Evolutionary conservation across 306 rosid genomes (phyloP), one percentile per base, ranked within the genome.

Genomic region (Spatholobus suberectus): DNA sequence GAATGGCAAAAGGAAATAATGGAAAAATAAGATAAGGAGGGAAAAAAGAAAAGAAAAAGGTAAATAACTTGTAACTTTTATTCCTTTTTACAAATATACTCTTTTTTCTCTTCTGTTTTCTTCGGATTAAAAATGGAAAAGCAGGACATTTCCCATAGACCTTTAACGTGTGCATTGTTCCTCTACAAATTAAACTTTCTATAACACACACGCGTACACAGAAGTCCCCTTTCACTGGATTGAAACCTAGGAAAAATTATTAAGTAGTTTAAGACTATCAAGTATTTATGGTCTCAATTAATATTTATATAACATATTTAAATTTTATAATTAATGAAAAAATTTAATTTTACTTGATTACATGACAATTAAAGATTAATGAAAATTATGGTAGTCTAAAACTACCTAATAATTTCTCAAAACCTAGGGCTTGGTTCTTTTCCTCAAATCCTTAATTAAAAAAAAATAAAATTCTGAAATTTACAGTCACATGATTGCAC

Each of bases 161-260:
- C 90, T 88, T 87, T 89, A 86, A 78, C 91, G 89, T 86, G 85
- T 90, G 93, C 91, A 85, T 86, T 89, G 84, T 63, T 92, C 81
- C 88, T 89, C 91, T 86, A 76, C 89, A 84, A 84, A 84, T 82
- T 85, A 35, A 81, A 65, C 81, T 89, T 87, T 83, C 75, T 76
- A 80, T 62, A 75, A 29, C 79, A 76, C 82, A 34, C 76, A 75
- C 79, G 65, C 89, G 62, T 61, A 76, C 85, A 70, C 55, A 87
- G 74, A 84, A 75, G 12, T 14, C 47, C 80, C 63, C 67, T 68
- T 84, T 83, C 78, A 75, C 88, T 73, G 23, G 84, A 76, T 86
- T 81, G 70, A 88, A 76, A 81, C 78, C 90, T 86, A 86, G 86
- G 90, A n/a, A n/a, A n/a, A n/a, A n/a, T n/a, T n/a, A n/a, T n/a